Conservation (phyloP, 1,139 yeast genomes). For the Trichomonascaceae sp. region DNA sequence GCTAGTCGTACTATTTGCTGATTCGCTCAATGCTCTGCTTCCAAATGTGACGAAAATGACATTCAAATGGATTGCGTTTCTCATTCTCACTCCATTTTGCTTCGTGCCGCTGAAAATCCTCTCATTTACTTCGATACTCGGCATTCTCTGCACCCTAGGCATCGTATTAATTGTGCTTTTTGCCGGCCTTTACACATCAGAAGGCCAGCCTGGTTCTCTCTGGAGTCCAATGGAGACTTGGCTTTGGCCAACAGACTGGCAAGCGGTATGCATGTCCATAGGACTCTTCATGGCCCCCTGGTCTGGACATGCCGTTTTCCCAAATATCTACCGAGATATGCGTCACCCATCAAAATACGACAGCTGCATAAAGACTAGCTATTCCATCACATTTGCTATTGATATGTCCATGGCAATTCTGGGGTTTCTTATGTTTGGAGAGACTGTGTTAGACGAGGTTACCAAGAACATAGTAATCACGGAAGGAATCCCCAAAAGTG, state of each 20-base stretch:
- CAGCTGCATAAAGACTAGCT: slow-evolving; percentile 48
- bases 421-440: slow-evolving; percentile 87
- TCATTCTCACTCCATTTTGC: slow-evolving; percentile 55
- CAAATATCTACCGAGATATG: slow-evolving; percentile 76
- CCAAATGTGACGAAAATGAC: slow-evolving; percentile 43
- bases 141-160: slow-evolving; percentile 64
- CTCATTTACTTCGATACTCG: slow-evolving; percentile 66
- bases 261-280: slow-evolving; percentile 51
- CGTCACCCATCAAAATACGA: slow-evolving; percentile 58
- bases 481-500: slow-evolving; percentile 65
- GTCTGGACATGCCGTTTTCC: slow-evolving; percentile 88
- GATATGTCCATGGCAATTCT: slow-evolving; percentile 72
- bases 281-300: slow-evolving; percentile 83
- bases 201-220: slow-evolving; percentile 59
- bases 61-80: slow-evolving; percentile 56
- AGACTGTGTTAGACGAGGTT: slow-evolving; percentile 65
- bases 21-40: slow-evolving; percentile 64
- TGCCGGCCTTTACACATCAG: slow-evolving; percentile 54
- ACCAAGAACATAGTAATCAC: slow-evolving; percentile 69
- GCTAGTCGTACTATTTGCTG: slow-evolving; percentile 73
- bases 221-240: slow-evolving; percentile 42
- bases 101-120: slow-evolving; percentile 68
- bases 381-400: slow-evolving; percentile 60
- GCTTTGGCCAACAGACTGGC: slow-evolving; percentile 46
- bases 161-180: slow-evolving; percentile 52